Conservation (phyloP, 768 basidiomycete genomes). For the Paxillus rubicundulus region DNA sequence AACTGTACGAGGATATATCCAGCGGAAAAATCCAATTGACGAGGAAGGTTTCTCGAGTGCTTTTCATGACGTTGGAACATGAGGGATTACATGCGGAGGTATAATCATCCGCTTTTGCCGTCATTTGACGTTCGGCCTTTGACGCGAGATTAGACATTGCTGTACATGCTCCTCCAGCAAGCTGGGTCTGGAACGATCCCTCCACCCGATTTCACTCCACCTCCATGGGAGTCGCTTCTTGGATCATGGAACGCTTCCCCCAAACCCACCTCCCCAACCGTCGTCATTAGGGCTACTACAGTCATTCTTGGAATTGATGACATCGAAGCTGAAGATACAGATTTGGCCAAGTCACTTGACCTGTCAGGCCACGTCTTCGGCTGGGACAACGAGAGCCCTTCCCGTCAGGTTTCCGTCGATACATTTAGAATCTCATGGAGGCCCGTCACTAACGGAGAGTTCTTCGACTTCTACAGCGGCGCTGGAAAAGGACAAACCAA, state of each 20-base stretch:
- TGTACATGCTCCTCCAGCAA: conserved; percentile 92
- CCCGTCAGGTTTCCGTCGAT: conserved; percentile 54
- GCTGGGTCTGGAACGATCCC: conserved; percentile 76
- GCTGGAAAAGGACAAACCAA: conserved; percentile 42
- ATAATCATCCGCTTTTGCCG: conserved; percentile 1
- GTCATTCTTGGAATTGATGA: conserved; percentile 84
- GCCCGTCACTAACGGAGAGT: conserved; percentile 88
- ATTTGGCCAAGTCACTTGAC: conserved; percentile 32
- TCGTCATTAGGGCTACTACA: conserved; percentile 56
- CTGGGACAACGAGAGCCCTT: conserved; percentile 93
- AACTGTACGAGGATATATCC: conserved; percentile 70
- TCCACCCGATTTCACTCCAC: conserved; percentile 70
- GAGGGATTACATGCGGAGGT: conserved; percentile 86
- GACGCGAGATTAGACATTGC: conserved; percentile 54
- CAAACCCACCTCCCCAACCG: conserved; percentile 39
- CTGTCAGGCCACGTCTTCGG: conserved; percentile 70
- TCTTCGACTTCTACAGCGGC: conserved; percentile 59
- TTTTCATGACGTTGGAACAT: conserved; percentile 92
- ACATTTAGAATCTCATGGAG: conserved; percentile 79
- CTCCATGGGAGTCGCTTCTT: conserved; percentile 64
- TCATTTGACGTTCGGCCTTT: background rate
- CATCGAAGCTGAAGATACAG: conserved; percentile 62
- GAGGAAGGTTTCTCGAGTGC: conserved; percentile 68
- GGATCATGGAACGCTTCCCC: conserved; percentile 47
- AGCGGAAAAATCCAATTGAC: conserved; percentile 49